These are phyloP conservation scores for Kazachstania psychrophila DNA, from an alignment of 805 yeast species.

Conservation along the genomic window DNA sequence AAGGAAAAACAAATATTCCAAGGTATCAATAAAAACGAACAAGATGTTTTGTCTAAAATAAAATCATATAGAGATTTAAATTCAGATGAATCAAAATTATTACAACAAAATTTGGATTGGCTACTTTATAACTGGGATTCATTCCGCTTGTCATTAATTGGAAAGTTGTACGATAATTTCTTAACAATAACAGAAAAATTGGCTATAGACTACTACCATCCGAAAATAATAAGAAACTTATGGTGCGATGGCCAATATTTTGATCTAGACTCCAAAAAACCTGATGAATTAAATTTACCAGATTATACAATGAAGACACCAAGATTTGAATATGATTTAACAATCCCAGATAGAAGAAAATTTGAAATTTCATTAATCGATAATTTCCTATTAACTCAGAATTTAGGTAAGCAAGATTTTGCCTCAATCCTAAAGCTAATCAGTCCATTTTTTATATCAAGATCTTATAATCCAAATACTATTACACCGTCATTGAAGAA, in stretches of 20 bases:
- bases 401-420: slow-evolving; percentile 40
- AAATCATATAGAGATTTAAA: slow-evolving; percentile 33
- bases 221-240: slow-evolving; percentile 46
- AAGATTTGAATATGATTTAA: slow-evolving; percentile 19
- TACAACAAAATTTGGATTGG: slow-evolving; percentile 36
- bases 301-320: slow-evolving; percentile 19
- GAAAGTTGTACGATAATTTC: slow-evolving; percentile 43
- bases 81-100: slow-evolving; percentile 33
- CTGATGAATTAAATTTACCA: slow-evolving; percentile 10
- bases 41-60: slow-evolving; percentile 16
- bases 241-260: slow-evolving; percentile 37
- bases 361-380: slow-evolving; percentile 38
- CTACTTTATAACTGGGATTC: slow-evolving; percentile 35
- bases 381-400: slow-evolving; percentile 39
- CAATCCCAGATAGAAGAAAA: slow-evolving; percentile 29
- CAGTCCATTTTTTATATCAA: slow-evolving; percentile 38
- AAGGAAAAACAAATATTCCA: slow-evolving; percentile 27
- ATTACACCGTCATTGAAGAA: slow-evolving; percentile 20
- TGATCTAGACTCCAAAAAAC: slow-evolving; percentile 18
- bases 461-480: slow-evolving; percentile 30
- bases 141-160: slow-evolving; percentile 39
- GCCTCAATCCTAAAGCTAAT: slow-evolving; percentile 32
- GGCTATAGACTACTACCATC: slow-evolving; percentile 45
- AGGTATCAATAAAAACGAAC: slow-evolving; percentile 20
- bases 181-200: slow-evolving; percentile 45